phyloP scores from a whole-genome alignment of 2,329 filamentous ascomycete genomes.

The Dothiorella sarmentorum region DNA sequence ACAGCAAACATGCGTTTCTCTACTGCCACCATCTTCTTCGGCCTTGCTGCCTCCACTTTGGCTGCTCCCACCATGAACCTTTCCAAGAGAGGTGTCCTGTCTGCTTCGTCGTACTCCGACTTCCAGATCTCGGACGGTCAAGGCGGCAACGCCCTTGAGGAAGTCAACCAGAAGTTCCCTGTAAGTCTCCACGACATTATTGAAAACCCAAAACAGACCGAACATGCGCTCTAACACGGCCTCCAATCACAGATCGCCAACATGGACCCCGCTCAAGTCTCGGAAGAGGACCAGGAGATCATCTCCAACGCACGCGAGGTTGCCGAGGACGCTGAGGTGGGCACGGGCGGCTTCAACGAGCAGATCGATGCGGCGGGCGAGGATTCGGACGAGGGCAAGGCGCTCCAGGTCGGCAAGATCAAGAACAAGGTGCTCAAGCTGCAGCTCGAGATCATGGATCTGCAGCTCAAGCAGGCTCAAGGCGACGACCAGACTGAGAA shows the following conservation, averaged over 20 bases:
- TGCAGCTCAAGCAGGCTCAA: constrained; percentile 53
- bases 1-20: constrained; percentile 20
- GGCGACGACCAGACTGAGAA: constrained; percentile 47
- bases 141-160: constrained; percentile 52
- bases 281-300: constrained; percentile 49
- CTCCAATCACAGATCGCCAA: constrained; percentile 39
- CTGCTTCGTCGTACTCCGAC: constrained; percentile 29
- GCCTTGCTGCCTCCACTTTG: constrained; percentile 28
- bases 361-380: constrained; percentile 47
- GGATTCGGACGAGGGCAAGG: constrained; percentile 37
- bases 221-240: background rate
- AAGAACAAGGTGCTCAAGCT: constrained; percentile 62
- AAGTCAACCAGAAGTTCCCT: constrained; percentile 55
- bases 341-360: constrained; percentile 48
- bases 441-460: constrained; percentile 49
- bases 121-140: constrained; percentile 53
- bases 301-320: constrained; percentile 52
- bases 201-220: no score
- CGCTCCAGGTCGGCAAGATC: constrained; percentile 55
- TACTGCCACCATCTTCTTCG: constrained; percentile 25
- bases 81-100: constrained; percentile 19
- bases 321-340: constrained; percentile 54
- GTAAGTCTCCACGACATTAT: constrained; percentile 32
- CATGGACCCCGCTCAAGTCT: constrained; percentile 46
- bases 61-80: constrained; percentile 23